Conservation (phyloP, 1,284 basidiomycete genomes). For the Ganoderma lucidum region DNA sequence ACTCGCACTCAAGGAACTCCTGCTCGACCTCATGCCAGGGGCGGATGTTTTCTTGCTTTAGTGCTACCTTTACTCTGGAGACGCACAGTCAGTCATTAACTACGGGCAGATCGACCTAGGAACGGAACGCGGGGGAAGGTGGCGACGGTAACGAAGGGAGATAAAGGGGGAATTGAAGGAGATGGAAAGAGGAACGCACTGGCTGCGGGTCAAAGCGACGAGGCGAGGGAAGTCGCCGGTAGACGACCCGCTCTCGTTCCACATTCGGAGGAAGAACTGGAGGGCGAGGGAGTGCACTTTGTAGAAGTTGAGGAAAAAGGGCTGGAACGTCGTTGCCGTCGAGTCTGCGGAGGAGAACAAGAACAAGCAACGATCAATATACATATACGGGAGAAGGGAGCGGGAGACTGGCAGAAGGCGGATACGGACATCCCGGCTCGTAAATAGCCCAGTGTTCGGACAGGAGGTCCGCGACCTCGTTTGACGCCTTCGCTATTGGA, state of each 20-base stretch:
- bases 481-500: conserved; percentile 87
- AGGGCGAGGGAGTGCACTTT: conserved; percentile 86
- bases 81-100: conserved; percentile 14
- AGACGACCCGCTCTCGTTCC: conserved; percentile 91
- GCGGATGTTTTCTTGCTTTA: conserved; percentile 80
- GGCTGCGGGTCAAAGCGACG: conserved; percentile 84
- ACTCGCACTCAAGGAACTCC: conserved; percentile 88
- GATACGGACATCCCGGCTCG: conserved; percentile 73
- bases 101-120: conserved; percentile 7
- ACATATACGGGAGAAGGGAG: neutral
- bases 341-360: conserved; percentile 55
- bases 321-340: conserved; percentile 85
- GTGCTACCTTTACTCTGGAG: conserved; percentile 76
- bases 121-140: neutral
- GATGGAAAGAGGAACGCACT: conserved; percentile 58
- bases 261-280: conserved; percentile 94
- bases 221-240: conserved; percentile 84
- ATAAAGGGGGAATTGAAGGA: conserved; percentile 12
- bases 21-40: conserved; percentile 88
- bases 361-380: neutral
- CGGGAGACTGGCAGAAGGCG: neutral
- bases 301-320: conserved; percentile 90
- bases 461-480: conserved; percentile 87
- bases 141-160: conserved; percentile 1
- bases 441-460: conserved; percentile 90